phyloP scores from a whole-genome alignment of 805 yeast genomes.

The Pichia heedii region DNA sequence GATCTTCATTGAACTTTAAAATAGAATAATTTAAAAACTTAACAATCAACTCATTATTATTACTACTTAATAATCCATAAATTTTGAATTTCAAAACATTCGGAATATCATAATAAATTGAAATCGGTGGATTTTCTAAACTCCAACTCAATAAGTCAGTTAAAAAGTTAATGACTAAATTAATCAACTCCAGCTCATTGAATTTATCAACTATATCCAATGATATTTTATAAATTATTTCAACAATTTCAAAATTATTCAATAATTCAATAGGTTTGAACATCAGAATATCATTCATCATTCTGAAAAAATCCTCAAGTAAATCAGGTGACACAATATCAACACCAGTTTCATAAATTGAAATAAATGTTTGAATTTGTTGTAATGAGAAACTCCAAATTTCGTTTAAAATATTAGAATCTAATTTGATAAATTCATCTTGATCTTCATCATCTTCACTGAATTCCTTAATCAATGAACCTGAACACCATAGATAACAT shows the following conservation, averaged over 20 bases:
- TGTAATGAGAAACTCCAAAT: slow-evolving; percentile 65
- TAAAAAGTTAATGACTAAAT: slow-evolving; percentile 62
- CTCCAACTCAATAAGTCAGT: slow-evolving; percentile 86
- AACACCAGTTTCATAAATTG: slow-evolving; percentile 24
- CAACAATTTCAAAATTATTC: slow-evolving; percentile 36
- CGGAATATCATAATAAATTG: slow-evolving; percentile 52
- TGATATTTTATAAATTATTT: slow-evolving; percentile 50
- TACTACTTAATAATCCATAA: slow-evolving; percentile 26
- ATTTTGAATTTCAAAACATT: slow-evolving; percentile 40
- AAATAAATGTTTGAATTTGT: slow-evolving; percentile 53
- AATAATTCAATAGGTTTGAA: slow-evolving; percentile 54
- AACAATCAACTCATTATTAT: slow-evolving; percentile 50
- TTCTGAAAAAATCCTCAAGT: slow-evolving; percentile 78
- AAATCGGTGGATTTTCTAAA: slow-evolving; percentile 67
- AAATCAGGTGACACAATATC: slow-evolving; percentile 38
- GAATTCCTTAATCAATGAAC: slow-evolving; percentile 67
- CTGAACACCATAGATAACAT: slow-evolving; percentile 86
- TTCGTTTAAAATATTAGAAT: slow-evolving; percentile 20
- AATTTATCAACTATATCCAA: slow-evolving; percentile 41
- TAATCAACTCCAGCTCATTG: slow-evolving; percentile 64
- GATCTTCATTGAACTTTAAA: slow-evolving; percentile 60
- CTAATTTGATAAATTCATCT: slow-evolving; percentile 7
- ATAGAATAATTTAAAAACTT: slow-evolving; percentile 59
- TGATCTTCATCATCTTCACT: slow-evolving; percentile 38
- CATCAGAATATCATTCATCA: slow-evolving; percentile 70